phyloP scores from a whole-genome alignment of 2,329 filamentous ascomycete species.

The Chaetomium sp. region DNA sequence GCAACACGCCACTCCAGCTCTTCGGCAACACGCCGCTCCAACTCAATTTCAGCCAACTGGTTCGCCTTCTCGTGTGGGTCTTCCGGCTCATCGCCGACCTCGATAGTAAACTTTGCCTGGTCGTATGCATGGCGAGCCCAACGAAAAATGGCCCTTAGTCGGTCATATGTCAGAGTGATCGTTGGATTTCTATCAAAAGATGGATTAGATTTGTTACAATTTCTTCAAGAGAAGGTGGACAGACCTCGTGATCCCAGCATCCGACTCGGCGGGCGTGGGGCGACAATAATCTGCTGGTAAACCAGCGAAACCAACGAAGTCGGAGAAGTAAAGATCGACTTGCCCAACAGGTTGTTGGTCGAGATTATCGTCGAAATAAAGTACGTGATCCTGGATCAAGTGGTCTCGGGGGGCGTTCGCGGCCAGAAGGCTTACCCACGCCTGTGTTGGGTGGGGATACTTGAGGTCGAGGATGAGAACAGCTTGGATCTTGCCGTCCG shows the following conservation, averaged over 20 bases:
- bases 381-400: neutral
- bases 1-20: too few species aligned
- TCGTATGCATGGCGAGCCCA: conserved; percentile 7
- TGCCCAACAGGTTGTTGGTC: conserved; percentile 22
- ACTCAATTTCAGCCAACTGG: too few species aligned
- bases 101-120: neutral
- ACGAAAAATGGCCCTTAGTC: conserved; percentile 16
- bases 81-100: conserved; percentile 11
- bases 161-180: conserved; percentile 14
- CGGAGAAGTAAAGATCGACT: conserved; percentile 21
- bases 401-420: neutral
- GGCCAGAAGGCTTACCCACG: conserved; percentile 10
- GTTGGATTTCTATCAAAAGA: conserved; percentile 14
- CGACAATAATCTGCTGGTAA: conserved; percentile 19
- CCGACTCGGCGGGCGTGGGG: conserved; percentile 16
- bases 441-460: conserved; percentile 18
- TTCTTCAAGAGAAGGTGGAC: conserved; percentile 2
- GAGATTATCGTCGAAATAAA: conserved; percentile 10
- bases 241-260: conserved; percentile 18
- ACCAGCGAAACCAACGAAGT: conserved; percentile 20
- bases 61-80: too few species aligned
- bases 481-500: conserved; percentile 17
- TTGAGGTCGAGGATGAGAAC: conserved; percentile 20
- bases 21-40: too few species aligned
- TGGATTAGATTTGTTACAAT: conserved; percentile 2